Conservation (phyloP, 2,329 filamentous ascomycete genomes). For the Boeremia exigua region DNA sequence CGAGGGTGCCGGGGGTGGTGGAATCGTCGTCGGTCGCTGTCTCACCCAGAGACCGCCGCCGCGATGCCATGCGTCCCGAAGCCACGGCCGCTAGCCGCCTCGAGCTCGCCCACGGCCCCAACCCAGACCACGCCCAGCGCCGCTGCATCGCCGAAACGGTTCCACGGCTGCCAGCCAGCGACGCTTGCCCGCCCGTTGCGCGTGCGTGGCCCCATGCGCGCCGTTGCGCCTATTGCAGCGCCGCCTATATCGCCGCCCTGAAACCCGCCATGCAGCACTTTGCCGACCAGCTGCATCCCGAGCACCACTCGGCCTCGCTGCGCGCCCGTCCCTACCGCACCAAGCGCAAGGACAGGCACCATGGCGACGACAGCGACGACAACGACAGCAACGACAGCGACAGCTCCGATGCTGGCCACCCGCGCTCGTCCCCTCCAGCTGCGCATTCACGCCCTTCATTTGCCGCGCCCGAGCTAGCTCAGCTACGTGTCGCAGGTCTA, state of each 20-base stretch:
- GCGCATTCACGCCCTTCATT: conserved; percentile 26
- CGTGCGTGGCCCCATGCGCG: conserved; percentile 6
- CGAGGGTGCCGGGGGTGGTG: conserved; percentile 2
- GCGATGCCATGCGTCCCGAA: conserved; percentile 1
- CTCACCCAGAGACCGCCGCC: conserved; percentile 3
- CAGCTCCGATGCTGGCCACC: conserved; percentile 8
- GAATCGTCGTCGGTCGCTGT: conserved; percentile 7
- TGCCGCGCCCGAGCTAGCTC: conserved; percentile 31
- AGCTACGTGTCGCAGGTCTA: conserved; percentile 51
- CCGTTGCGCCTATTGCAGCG: conserved; percentile 2
- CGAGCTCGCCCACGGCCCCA: too few species aligned
- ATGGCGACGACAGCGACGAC: conserved; percentile 3
- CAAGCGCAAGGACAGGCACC: conserved; percentile 31
- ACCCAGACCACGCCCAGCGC: background rate
- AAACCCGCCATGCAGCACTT: conserved; percentile 41
- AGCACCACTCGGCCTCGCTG: conserved; percentile 40
- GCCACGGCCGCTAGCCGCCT: conserved; percentile 6
- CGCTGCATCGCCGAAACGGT: background rate
- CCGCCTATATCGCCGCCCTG: background rate
- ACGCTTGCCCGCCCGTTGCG: background rate
- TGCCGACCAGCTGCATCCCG: conserved; percentile 36
- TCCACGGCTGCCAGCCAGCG: background rate
- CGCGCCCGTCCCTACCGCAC: conserved; percentile 40
- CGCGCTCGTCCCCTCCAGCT: conserved; percentile 7
- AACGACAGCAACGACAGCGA: background rate